A percentile compares a stretch with the other conserved stretches of the same genome.
Evolutionary conservation across 768 basidiomycete genomes (phyloP).

Genomic region (Leucocoprinus birnbaumii): DNA sequence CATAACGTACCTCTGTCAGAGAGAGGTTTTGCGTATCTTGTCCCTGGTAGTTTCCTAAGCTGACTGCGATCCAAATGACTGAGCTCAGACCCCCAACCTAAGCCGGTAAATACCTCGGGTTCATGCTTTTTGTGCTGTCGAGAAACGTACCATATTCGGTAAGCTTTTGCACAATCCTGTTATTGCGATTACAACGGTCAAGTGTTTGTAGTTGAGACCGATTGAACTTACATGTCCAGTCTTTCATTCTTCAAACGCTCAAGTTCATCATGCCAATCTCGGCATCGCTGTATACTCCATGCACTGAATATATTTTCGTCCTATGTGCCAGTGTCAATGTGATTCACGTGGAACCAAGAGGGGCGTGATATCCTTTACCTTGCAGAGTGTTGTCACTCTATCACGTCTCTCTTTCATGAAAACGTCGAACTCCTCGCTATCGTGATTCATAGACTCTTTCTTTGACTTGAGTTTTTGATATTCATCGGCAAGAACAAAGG

Average conservation of each 20-base stretch:
- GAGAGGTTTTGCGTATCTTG: constrained; percentile 16
- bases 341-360: too few species aligned
- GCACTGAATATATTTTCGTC: not conserved
- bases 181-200: too few species aligned
- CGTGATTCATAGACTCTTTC: not conserved
- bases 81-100: constrained; percentile 11
- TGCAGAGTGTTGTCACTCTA: not conserved
- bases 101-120: too few species aligned
- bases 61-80: constrained; percentile 1
- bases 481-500: constrained; percentile 6
- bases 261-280: constrained; percentile 10
- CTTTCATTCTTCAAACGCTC: constrained; percentile 12
- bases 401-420: not conserved
- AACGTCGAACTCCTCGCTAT: not conserved
- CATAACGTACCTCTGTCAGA: constrained; percentile 21
- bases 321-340: too few species aligned
- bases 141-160: too few species aligned
- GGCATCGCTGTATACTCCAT: constrained; percentile 3
- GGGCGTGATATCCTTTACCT: not conserved
- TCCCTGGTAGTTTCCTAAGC: constrained; percentile 17
- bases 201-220: too few species aligned
- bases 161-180: constrained; percentile 17
- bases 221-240: constrained; percentile 13
- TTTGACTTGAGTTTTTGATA: not conserved
- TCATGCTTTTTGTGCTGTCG: too few species aligned